A percentile compares a stretch with the other conserved stretches of the same genome.
These are phyloP conservation scores for Neurospora sp. DNA, from an alignment of 495 filamentous ascomycete genomes.

Conservation along the genomic window DNA sequence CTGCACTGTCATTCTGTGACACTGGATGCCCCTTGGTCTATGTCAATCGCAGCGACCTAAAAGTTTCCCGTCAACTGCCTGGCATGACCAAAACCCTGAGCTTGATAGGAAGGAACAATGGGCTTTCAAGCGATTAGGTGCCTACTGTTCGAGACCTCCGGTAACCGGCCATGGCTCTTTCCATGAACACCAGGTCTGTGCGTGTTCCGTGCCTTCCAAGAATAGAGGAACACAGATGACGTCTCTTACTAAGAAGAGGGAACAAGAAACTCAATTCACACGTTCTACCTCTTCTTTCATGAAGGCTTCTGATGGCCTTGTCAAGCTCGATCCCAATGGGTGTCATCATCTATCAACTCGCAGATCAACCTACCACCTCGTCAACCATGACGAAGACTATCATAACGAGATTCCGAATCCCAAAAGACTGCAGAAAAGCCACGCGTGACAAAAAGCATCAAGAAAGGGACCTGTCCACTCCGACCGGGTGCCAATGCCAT, in stretches of 20 bases:
- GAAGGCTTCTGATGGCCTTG: not conserved
- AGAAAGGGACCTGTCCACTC: not conserved
- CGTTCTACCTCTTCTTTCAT: not conserved
- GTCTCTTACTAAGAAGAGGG: not conserved
- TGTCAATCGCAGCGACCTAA: no score
- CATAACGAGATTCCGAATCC: not conserved
- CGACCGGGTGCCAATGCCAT: not conserved
- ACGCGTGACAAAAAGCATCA: not conserved
- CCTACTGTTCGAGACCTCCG: not conserved
- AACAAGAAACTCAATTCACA: not conserved
- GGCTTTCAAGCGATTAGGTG: not conserved
- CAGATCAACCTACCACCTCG: not conserved
- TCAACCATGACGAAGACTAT: not conserved
- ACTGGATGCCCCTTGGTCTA: not conserved
- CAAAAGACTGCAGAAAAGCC: not conserved
- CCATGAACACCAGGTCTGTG: not conserved
- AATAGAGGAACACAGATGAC: not conserved
- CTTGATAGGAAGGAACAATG: not conserved
- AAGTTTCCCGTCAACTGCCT: no score
- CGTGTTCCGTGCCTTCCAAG: not conserved
- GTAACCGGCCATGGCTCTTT: not conserved
- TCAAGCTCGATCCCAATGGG: not conserved
- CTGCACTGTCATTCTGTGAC: not conserved
- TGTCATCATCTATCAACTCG: not conserved
- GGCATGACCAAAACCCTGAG: no score